Base-by-base conservation (phyloP, 805 yeast species). In the Limtongia smithiae region DNA sequence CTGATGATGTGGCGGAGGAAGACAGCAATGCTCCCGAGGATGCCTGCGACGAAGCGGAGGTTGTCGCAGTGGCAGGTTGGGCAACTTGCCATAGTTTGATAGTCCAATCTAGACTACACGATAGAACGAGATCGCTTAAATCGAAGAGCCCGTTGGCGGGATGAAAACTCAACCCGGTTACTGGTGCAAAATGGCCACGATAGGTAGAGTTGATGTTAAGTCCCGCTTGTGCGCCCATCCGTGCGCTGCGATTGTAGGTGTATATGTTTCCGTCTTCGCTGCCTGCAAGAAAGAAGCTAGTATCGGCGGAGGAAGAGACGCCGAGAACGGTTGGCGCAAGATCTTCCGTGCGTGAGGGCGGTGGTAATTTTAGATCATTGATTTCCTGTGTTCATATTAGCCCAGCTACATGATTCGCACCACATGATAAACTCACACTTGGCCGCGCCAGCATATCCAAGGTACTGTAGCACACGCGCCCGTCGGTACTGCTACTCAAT, bases 51-150 rank as follows among this genome's bases (percentile, higher is more conserved):
- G 28, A 25, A 9, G 9, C 6, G 28, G 6, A 7, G 9, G 9
- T 25, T 6, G 9, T 9, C 9, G 28, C 28, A 25, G 28, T 25
- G 11, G 22, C 9, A 11, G 43, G 47, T 18, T 46, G 49, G 5
- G 41, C 44, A 3, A 57, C 46, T 27, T 52, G 46, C 73, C 73
- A 70, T 11, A 71, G 54, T 35, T 60, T 59, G 21, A 71, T 59
- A 3, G 66, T 52, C 70, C 73, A 71, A 55, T 71, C 75, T 14
- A 66, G 54, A 4, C 71, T 63, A 18, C 65, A 50, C 9, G 65
- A 57, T 6, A 71, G 51, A 18, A 68, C 49, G 11, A 60, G 54
- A 33, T 59, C 61, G 17, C 64, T 62, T 9, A 57, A 41, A 34
- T 64, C 65, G 3, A 62, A 47, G 17, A 56, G 46, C 8, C 63